Conservation (phyloP, 306 rosid species). For the Dryas alaskensis region DNA sequence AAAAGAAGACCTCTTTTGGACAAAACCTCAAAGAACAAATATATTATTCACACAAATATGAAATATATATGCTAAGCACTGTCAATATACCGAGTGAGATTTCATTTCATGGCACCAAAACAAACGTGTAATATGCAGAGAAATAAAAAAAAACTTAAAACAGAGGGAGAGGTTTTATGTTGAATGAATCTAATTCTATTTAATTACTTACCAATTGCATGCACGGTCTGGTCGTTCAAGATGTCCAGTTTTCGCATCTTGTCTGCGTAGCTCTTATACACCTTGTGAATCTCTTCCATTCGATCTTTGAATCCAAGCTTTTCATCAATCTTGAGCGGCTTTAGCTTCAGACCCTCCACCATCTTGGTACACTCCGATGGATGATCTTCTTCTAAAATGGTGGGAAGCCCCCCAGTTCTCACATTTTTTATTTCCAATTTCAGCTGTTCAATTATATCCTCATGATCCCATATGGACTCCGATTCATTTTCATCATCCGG, state of each 20-base stretch:
- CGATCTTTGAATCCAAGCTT: constrained; percentile 53
- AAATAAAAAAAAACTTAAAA: background rate
- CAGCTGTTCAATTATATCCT: constrained; percentile 67
- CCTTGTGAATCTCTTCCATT: constrained; percentile 58
- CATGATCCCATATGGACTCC: constrained; percentile 60
- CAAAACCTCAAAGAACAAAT: background rate
- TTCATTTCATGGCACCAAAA: background rate
- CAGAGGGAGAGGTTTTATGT: background rate
- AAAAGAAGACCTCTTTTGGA: background rate
- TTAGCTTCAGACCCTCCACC: constrained; percentile 32
- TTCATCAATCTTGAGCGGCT: constrained; percentile 52
- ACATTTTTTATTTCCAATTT: constrained; percentile 63
- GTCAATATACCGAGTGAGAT: too few species aligned
- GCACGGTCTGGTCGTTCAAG: constrained; percentile 81
- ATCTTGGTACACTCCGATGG: constrained; percentile 29
- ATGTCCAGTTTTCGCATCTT: constrained; percentile 78
- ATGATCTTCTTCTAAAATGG: constrained; percentile 66
- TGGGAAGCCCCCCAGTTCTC: constrained; percentile 69
- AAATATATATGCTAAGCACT: too few species aligned
- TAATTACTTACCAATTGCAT: constrained; percentile 64
- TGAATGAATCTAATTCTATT: too few species aligned
- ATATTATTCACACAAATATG: too few species aligned
- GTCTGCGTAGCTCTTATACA: constrained; percentile 59
- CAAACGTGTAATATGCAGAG: background rate
- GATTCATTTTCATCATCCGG: constrained; percentile 34